Evolutionary conservation across 345 rosid species (phyloP).

Genomic region (Lepidium aucheri): DNA sequence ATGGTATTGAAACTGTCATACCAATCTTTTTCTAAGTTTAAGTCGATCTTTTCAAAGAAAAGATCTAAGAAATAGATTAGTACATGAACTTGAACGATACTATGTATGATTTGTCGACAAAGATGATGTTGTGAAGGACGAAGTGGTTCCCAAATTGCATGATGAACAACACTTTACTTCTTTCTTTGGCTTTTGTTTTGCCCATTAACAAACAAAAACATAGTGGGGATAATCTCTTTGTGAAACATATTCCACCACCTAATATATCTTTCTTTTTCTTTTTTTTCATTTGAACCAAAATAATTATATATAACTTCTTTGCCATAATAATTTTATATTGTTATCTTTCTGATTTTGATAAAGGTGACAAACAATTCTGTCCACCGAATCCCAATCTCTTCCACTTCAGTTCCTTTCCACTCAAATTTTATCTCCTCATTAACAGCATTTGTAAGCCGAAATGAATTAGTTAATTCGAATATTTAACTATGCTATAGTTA

Average conservation of each 20-base stretch:
- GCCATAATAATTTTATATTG: background rate
- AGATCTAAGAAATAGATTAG: background rate
- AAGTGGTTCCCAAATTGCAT: background rate
- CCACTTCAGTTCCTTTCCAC: slow-evolving; percentile 44
- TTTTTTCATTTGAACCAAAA: slow-evolving; percentile 23
- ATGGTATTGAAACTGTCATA: too few species aligned
- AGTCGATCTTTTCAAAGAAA: background rate
- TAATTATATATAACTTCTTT: slow-evolving; percentile 1
- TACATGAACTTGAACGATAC: background rate
- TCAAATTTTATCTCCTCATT: slow-evolving; percentile 31
- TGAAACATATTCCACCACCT: slow-evolving; percentile 56
- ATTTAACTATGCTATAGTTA: too few species aligned
- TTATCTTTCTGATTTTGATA: slow-evolving; percentile 13
- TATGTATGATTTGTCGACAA: too few species aligned
- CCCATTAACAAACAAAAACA: too few species aligned
- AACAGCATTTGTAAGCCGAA: background rate
- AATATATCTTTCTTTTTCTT: background rate
- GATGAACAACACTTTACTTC: background rate
- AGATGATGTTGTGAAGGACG: slow-evolving; percentile 8
- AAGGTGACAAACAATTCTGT: slow-evolving; percentile 31
- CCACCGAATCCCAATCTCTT: slow-evolving; percentile 69
- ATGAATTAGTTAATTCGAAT: too few species aligned
- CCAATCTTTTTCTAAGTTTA: background rate
- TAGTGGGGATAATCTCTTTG: slow-evolving; percentile 39
- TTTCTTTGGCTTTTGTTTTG: background rate